Conservation (phyloP, 805 yeast genomes). For the Debaryomyces prosopidis region DNA sequence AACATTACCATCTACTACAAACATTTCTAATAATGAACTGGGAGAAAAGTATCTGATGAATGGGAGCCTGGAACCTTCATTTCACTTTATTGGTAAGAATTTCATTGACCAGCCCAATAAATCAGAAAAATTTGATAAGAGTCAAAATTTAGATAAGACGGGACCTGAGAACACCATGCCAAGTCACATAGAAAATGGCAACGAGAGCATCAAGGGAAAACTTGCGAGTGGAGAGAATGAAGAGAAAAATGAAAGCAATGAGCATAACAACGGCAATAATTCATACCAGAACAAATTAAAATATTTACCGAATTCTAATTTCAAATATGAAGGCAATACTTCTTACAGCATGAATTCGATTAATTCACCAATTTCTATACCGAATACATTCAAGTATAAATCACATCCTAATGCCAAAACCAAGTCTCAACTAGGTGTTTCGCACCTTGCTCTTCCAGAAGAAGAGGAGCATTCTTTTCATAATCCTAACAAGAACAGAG, state of each 20-base stretch:
- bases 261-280: constrained; percentile 1
- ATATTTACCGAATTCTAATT: constrained; percentile 34
- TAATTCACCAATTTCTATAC: constrained; percentile 30
- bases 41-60: not conserved
- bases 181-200: not conserved
- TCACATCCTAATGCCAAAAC: constrained; percentile 47
- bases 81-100: not conserved
- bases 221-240: not conserved
- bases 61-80: not conserved
- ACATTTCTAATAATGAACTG: not conserved
- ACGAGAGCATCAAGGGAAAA: not conserved
- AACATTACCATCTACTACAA: constrained; percentile 16
- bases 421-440: constrained; percentile 27
- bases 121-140: not conserved
- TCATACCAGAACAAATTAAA: constrained; percentile 32
- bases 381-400: constrained; percentile 45
- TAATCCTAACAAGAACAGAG: not conserved
- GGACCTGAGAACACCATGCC: not conserved
- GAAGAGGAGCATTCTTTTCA: not conserved
- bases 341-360: constrained; percentile 5
- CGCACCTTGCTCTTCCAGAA: not conserved
- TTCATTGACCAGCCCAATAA: constrained; percentile 1
- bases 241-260: not conserved
- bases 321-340: constrained; percentile 19
- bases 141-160: not conserved